Base-by-base conservation (phyloP, 2,329 filamentous ascomycete genomes). In the Eutypa lata region DNA sequence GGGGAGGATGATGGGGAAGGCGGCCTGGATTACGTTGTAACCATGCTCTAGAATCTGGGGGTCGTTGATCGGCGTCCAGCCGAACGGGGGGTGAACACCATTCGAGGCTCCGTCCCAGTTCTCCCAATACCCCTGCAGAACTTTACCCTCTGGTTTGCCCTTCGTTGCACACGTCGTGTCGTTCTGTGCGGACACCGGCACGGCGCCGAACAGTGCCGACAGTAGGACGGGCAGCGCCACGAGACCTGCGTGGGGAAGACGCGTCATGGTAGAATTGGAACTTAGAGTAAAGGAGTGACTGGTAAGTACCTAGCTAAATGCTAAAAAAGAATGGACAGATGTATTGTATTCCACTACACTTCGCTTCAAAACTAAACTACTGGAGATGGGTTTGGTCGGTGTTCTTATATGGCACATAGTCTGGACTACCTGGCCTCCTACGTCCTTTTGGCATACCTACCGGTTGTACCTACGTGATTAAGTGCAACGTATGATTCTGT, bases 121-220 rank as follows among this genome's bases (percentile, higher is more conserved):
- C 58, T 71, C 68, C 68, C 68, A 70, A 52, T 71, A 71, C 10
- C 68, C 68, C 47, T 65, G 61, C 19, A 71, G 65, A 8, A 71
- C 66, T 48, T 68, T 68, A 33, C 68, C 68, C 1, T 55, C 21
- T 7, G 68, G 68, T 28, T 63, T 66, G 16, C 68, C 68, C 48
- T 67, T 71, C 2, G 66, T 67, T 11, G 55, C 60, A 47, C 68
- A 71, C 35, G 64, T 66, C n/a, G n/a, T n/a, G n/a, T n/a, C n/a
- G 31, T 52, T 50, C 49, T 61, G 59, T 14, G 54, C 54, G 11
- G 53, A 40, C 1, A 51, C 24, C 3, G 58, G 59, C 16, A 50
- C 52, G 45, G 50, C 50, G 38, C 44, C 33, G 22, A 43, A 28
- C 10, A 48, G 21, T 11, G 28, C 22, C 33, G 50, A 52, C 13